Conservation (phyloP, 2,329 filamentous ascomycete genomes). For the Waltergamsia citrina region DNA sequence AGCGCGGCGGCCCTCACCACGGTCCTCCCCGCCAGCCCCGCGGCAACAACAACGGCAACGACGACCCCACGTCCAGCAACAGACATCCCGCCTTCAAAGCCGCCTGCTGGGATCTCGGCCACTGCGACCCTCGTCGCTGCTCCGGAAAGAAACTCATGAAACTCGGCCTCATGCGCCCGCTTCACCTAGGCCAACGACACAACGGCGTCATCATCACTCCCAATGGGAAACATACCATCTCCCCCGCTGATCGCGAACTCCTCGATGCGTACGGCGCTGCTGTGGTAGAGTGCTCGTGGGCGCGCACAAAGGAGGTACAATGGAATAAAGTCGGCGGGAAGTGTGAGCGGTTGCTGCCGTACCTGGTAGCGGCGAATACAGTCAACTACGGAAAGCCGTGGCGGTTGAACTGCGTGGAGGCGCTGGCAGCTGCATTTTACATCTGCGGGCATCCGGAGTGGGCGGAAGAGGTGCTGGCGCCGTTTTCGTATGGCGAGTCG, state of each 20-base stretch:
- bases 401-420: slow-evolving; percentile 92
- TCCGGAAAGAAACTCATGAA: slow-evolving; percentile 93
- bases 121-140: slow-evolving; percentile 95
- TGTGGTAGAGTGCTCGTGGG: slow-evolving; percentile 97
- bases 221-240: slow-evolving; percentile 80
- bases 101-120: slow-evolving; percentile 94
- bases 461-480: slow-evolving; percentile 73
- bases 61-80: slow-evolving; percentile 13
- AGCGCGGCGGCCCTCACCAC: slow-evolving; percentile 53
- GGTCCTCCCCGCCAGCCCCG: slow-evolving; percentile 46
- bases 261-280: slow-evolving; percentile 86
- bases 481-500: slow-evolving; percentile 79
- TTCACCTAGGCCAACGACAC: slow-evolving; percentile 86
- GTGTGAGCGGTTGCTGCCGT: slow-evolving; percentile 83
- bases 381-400: slow-evolving; percentile 97
- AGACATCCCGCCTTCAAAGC: slow-evolving; percentile 65
- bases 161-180: slow-evolving; percentile 84
- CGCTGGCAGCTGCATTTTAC: slow-evolving; percentile 81
- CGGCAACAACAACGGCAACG: slow-evolving; percentile 25
- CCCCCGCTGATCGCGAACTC: slow-evolving; percentile 70
- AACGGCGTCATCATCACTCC: slow-evolving; percentile 89
- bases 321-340: slow-evolving; percentile 88
- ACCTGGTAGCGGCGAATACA: slow-evolving; percentile 90
- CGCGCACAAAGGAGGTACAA: slow-evolving; percentile 80
- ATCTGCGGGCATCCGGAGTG: slow-evolving; percentile 90